Evolutionary conservation across 2,329 filamentous ascomycete genomes (phyloP), one percentile per base, ranked within the genome.

Genomic region (Claviceps africana): DNA sequence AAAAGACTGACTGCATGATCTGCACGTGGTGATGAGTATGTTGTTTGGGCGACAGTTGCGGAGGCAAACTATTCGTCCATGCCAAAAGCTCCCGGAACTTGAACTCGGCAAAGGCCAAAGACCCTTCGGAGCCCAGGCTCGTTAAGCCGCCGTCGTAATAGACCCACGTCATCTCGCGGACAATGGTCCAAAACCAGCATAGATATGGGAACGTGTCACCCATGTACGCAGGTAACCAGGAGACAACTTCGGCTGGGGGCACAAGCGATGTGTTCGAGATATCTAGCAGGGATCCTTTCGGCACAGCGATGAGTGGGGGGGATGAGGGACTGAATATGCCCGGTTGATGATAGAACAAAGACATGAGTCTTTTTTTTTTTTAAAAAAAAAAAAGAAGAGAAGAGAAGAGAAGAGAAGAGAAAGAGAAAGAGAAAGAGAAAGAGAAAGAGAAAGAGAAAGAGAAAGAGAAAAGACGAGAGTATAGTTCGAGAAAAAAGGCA

Each of bases 51-150:
- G 55, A 51, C 9, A 64, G 48, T 1, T 56, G 51, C 8, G 50
- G 28, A 0, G 64, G 61, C 15, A 67, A 46, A 7, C 46, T 55
- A 25, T 64, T 62, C 3, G 57, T 59, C 64, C 64, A 68, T 3
- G 63, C 59, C 7, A 68, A 55, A 0, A 67, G 56, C 51, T 67
- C 64, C 11, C 63, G 64, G 48, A 62, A 68, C 25, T 61, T 63
- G 46, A 58, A 57, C 50, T 67, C 65, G 1, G 60, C 61, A 42
- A 65, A 60, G 9, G 55, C 54, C 15, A 61, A 48, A 15, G 54
- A 53, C 51, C 10, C 54, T 17, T n/a, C 11, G 25, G 1, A 52
- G 28, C 2, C 42, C 22, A 37, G 44, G 4, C 57, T 56, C 1
- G 52, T 56, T 9, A 51, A 53, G 19, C 51, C 53, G 9, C 52